phyloP scores from a whole-genome alignment of 2,329 filamentous ascomycete genomes.

The Cryphonectria radicalis region DNA sequence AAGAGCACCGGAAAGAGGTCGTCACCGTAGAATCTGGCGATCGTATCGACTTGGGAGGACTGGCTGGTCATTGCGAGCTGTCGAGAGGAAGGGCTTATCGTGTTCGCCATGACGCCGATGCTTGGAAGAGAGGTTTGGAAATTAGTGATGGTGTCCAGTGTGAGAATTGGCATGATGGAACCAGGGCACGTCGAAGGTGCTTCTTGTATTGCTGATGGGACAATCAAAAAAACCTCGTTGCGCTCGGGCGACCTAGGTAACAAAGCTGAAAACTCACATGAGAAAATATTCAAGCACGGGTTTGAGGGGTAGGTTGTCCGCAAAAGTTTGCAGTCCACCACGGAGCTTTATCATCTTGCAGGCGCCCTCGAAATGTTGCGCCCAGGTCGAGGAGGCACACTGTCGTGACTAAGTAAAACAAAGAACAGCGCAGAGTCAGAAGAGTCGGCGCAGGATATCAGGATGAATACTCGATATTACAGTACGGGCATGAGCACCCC shows the following conservation, averaged over 20 bases:
- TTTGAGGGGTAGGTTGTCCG: not conserved
- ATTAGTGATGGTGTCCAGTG: slow-evolving; percentile 24
- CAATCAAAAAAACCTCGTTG: not conserved
- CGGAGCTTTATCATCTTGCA: slow-evolving; percentile 25
- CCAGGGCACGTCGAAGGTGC: not conserved
- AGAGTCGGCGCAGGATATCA: not conserved
- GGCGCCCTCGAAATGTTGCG: slow-evolving; percentile 28
- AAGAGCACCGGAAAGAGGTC: slow-evolving; percentile 35
- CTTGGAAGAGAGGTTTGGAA: slow-evolving; percentile 29
- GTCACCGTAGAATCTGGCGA: slow-evolving; percentile 32
- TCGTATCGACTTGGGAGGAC: slow-evolving; percentile 35
- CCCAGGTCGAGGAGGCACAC: slow-evolving; percentile 8
- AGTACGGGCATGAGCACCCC: not conserved
- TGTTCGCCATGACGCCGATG: slow-evolving; percentile 40
- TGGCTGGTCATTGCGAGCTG: slow-evolving; percentile 37
- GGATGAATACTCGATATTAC: not conserved
- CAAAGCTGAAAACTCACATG: not conserved
- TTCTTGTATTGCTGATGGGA: not conserved
- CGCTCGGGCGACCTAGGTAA: not conserved
- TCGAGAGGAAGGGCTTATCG: slow-evolving; percentile 40
- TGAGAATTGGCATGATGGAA: not conserved
- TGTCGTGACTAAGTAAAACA: not conserved
- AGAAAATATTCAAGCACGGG: not conserved
- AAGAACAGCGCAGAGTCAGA: not conserved
- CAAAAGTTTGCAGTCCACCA: not conserved